Evolutionary conservation across 2,329 filamentous ascomycete species (phyloP).

Genomic region (Huntiella moniliformis): DNA sequence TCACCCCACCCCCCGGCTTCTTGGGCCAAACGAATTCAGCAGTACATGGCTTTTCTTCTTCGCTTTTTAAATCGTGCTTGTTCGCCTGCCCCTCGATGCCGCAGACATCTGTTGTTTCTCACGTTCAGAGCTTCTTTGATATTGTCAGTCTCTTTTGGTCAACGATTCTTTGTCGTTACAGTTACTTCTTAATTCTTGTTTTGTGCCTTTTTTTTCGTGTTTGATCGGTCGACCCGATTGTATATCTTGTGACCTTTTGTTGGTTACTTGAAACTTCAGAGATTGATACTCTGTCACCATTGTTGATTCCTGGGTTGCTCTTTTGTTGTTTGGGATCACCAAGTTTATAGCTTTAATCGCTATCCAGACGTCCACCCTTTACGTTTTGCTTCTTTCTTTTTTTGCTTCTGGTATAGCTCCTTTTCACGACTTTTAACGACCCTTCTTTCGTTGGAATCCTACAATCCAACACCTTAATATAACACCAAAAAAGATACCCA

Average conservation of each 20-base stretch:
- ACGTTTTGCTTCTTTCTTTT: not conserved
- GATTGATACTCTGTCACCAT: not conserved
- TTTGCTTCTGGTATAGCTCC: slow-evolving; percentile 2
- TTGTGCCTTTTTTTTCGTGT: slow-evolving; percentile 1
- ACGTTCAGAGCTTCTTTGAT: slow-evolving; percentile 1
- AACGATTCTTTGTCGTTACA: not conserved
- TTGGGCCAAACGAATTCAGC: no score
- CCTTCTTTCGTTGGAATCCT: slow-evolving; percentile 6
- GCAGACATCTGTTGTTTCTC: not conserved
- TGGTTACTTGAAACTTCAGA: no score
- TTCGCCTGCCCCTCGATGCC: not conserved
- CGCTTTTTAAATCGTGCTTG: not conserved
- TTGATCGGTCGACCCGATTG: not conserved
- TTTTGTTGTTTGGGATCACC: no score
- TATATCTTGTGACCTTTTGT: no score
- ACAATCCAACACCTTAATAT: not conserved
- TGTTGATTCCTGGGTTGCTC: not conserved
- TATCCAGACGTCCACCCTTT: not conserved
- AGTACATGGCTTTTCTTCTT: not conserved
- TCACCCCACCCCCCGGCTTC: no score
- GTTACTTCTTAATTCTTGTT: not conserved
- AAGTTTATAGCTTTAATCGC: not conserved
- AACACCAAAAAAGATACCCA: no score
- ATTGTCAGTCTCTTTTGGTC: slow-evolving; percentile 1
- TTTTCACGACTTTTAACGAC: not conserved